Evolutionary conservation across 805 yeast species (phyloP).

Genomic region (Sugiyamaella lignohabitans): DNA sequence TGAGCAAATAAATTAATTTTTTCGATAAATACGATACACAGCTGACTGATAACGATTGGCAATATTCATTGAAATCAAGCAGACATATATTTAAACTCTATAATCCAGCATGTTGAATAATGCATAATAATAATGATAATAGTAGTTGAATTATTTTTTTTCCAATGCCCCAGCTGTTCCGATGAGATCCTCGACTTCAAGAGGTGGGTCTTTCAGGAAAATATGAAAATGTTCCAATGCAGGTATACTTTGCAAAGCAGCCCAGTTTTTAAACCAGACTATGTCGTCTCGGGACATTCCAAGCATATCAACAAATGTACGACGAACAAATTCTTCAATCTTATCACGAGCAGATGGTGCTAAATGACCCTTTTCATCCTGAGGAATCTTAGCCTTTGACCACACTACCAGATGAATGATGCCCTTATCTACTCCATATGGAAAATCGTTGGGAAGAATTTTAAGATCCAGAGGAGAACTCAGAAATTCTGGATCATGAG

Average conservation of each 20-base stretch:
- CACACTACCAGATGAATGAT: slow-evolving; percentile 51
- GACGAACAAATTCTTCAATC: slow-evolving; percentile 38
- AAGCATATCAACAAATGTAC: slow-evolving; percentile 36
- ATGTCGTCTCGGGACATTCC: slow-evolving; percentile 36
- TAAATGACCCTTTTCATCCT: slow-evolving; percentile 39
- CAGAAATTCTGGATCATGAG: slow-evolving; percentile 12
- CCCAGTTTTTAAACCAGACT: slow-evolving; percentile 55
- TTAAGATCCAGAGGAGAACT: slow-evolving; percentile 34
- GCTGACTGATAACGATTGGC: not conserved
- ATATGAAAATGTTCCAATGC: slow-evolving; percentile 54
- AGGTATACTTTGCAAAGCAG: slow-evolving; percentile 47
- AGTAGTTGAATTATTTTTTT: not conserved
- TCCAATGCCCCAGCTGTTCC: slow-evolving; percentile 13
- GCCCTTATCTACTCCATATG: slow-evolving; percentile 45
- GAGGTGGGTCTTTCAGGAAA: slow-evolving; percentile 31
- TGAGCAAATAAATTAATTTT: too few species aligned
- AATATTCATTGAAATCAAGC: too few species aligned
- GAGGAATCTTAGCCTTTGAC: slow-evolving; percentile 43
- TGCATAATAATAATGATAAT: not conserved
- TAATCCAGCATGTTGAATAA: too few species aligned
- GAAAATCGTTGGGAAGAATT: slow-evolving; percentile 48
- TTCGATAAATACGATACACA: not conserved
- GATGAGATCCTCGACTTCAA: slow-evolving; percentile 13
- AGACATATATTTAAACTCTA: too few species aligned
- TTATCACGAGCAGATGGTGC: slow-evolving; percentile 32